Conservation (phyloP, 768 basidiomycete species). For the Pholiota molesta region DNA sequence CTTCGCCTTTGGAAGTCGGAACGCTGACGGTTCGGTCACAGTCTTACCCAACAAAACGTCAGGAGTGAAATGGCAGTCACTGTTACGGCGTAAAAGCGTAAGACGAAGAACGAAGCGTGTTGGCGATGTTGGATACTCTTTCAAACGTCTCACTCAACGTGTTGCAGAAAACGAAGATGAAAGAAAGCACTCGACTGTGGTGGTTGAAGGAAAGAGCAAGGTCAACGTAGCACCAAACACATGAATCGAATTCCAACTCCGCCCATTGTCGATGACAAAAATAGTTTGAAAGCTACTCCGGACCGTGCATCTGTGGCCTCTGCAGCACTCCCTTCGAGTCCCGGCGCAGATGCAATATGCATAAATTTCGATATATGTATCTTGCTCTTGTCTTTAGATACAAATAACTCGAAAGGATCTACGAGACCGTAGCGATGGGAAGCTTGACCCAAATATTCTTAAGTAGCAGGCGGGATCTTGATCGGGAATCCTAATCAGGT, state of each 20-base stretch:
- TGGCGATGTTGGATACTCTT: constrained; percentile 38
- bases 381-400: too few relatives aligned
- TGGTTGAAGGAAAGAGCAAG: constrained; percentile 34
- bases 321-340: background rate
- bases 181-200: constrained; percentile 38
- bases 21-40: constrained; percentile 17
- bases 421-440: too few relatives aligned
- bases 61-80: constrained; percentile 25
- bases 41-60: constrained; percentile 26
- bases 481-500: constrained; percentile 6
- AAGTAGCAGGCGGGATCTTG: background rate
- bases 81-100: constrained; percentile 24
- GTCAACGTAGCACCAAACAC: constrained; percentile 23
- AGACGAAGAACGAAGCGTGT: constrained; percentile 22
- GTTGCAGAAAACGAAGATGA: constrained; percentile 40
- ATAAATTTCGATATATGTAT: background rate
- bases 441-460: too few relatives aligned
- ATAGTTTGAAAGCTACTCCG: background rate
- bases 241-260: constrained; percentile 34
- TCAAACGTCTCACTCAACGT: constrained; percentile 55
- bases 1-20: constrained; percentile 12
- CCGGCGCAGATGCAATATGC: background rate
- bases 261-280: constrained; percentile 18
- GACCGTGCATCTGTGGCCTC: background rate
- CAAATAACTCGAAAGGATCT: too few relatives aligned